Evolutionary conservation across 2,329 filamentous ascomycete species (phyloP).

Genomic region (Karstenula rhodostoma): DNA sequence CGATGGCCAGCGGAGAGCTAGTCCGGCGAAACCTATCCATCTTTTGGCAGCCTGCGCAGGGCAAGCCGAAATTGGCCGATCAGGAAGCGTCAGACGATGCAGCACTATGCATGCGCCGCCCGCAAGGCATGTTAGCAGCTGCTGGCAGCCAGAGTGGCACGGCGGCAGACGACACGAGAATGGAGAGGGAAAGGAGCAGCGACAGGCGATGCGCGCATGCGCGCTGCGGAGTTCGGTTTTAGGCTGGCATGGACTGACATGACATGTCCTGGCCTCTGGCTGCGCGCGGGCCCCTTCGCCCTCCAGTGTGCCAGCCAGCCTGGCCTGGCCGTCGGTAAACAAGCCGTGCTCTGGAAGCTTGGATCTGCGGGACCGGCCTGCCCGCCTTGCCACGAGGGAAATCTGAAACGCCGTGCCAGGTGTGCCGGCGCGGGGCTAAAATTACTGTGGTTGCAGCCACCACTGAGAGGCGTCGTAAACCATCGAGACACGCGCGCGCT

Average conservation of each 20-base stretch:
- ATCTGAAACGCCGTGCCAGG: constrained; percentile 17
- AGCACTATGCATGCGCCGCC: constrained; percentile 1
- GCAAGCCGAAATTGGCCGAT: constrained; percentile 20
- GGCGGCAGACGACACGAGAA: constrained; percentile 9
- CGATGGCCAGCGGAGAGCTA: constrained; percentile 23
- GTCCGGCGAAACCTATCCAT: constrained; percentile 31
- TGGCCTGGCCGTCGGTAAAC: constrained; percentile 16
- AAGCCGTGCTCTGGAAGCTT: constrained; percentile 10
- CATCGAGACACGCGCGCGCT: too few relatives aligned
- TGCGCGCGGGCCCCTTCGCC: neutral
- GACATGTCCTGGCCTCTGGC: neutral
- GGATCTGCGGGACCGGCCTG: constrained; percentile 11
- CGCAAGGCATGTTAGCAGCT: constrained; percentile 14
- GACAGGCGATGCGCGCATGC: neutral
- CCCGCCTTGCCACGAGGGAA: constrained; percentile 17
- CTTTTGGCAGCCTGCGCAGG: constrained; percentile 6
- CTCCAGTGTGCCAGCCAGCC: neutral
- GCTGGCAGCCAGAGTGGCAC: constrained; percentile 13
- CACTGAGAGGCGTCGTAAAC: too few relatives aligned
- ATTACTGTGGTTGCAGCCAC: neutral
- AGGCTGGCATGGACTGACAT: neutral
- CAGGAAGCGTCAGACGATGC: constrained; percentile 6
- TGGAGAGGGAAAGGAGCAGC: constrained; percentile 3
- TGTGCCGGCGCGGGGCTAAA: constrained; percentile 14
- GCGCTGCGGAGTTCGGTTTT: constrained; percentile 3